Evolutionary conservation across 2,329 filamentous ascomycete genomes (phyloP).

Genomic region (Aspergillus intermedius): DNA sequence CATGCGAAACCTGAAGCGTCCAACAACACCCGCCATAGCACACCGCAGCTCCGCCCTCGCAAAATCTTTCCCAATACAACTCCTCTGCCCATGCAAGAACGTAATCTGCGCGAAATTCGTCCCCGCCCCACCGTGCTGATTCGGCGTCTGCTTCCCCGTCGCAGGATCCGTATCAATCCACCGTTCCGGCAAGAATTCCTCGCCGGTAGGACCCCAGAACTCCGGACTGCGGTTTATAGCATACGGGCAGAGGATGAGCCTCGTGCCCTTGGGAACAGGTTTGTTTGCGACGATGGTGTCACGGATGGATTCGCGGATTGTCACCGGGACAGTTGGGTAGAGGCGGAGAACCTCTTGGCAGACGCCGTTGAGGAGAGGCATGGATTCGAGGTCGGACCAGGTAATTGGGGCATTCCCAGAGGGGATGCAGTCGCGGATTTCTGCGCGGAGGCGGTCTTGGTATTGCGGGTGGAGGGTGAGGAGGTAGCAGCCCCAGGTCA

Average conservation of each 20-base stretch:
- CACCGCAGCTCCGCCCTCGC: slow-evolving; percentile 36
- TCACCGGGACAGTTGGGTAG: slow-evolving; percentile 35
- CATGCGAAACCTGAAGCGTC: slow-evolving; percentile 30
- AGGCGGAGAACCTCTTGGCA: slow-evolving; percentile 62
- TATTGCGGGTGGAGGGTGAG: slow-evolving; percentile 45
- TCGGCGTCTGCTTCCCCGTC: slow-evolving; percentile 45
- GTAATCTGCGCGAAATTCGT: slow-evolving; percentile 36
- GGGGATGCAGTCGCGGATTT: slow-evolving; percentile 44
- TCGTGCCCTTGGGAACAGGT: slow-evolving; percentile 62
- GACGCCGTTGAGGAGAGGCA: slow-evolving; percentile 72
- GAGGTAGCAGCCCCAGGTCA: slow-evolving; percentile 51
- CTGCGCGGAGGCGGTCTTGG: slow-evolving; percentile 45
- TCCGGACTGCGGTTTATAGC: slow-evolving; percentile 63
- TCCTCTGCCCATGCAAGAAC: slow-evolving; percentile 33
- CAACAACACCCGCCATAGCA: slow-evolving; percentile 34
- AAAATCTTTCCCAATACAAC: slow-evolving; percentile 39
- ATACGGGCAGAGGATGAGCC: slow-evolving; percentile 59
- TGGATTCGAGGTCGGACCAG: slow-evolving; percentile 51
- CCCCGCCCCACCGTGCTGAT: slow-evolving; percentile 45
- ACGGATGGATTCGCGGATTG: slow-evolving; percentile 34
- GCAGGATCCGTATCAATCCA: slow-evolving; percentile 56
- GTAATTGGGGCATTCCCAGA: slow-evolving; percentile 24
- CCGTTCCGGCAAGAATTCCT: slow-evolving; percentile 68
- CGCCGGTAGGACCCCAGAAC: slow-evolving; percentile 70
- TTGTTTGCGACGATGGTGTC: slow-evolving; percentile 55